Evolutionary conservation across 2,329 filamentous ascomycete genomes (phyloP).

Genomic region (Xylaria sp.): DNA sequence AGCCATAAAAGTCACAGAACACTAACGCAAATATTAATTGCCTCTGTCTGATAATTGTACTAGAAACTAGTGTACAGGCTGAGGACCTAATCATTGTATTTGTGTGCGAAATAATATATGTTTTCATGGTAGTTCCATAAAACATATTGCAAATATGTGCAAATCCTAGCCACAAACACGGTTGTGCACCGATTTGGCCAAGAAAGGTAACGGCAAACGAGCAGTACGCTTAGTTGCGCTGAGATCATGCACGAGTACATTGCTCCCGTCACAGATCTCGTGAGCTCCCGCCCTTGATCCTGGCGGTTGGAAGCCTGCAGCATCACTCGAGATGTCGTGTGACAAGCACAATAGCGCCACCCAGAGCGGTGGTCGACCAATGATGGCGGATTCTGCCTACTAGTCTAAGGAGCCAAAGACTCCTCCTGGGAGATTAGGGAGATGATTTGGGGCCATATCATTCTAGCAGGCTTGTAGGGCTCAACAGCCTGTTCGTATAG

Average conservation of each 20-base stretch:
- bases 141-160: not conserved
- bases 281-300: slow-evolving; percentile 46
- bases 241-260: slow-evolving; percentile 51
- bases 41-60: not conserved
- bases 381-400: slow-evolving; percentile 6
- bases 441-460: not conserved
- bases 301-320: slow-evolving; percentile 48
- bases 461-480: not conserved
- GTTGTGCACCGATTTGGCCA: slow-evolving; percentile 39
- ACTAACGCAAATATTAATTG: not conserved
- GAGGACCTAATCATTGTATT: not conserved
- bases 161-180: slow-evolving; percentile 20
- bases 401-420: slow-evolving; percentile 7
- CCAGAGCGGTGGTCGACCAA: slow-evolving; percentile 24
- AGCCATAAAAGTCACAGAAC: not conserved
- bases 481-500: not conserved
- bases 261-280: slow-evolving; percentile 48
- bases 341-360: slow-evolving; percentile 44
- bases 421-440: not conserved
- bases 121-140: not conserved
- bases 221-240: slow-evolving; percentile 46
- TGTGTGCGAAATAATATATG: not conserved
- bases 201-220: slow-evolving; percentile 51
- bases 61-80: not conserved
- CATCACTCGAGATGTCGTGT: slow-evolving; percentile 46